Base-by-base conservation (phyloP, 78 protist species). In the Dictyostelium capitatum region DNA sequence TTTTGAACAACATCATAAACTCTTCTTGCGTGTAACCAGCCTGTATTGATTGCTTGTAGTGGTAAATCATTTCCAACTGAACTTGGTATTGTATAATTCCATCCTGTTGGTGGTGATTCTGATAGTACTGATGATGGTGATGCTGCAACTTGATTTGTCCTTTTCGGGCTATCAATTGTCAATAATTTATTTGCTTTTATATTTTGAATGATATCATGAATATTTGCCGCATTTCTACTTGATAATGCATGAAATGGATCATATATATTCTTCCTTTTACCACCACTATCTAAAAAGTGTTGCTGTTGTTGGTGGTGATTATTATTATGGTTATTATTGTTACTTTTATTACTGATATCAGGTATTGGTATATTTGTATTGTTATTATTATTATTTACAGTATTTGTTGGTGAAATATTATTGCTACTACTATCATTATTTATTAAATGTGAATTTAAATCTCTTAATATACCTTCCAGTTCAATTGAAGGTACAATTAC, bases 401-500 rank as follows among this genome's bases (percentile, higher is more conserved):
- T 37, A 37, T 37, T 37, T 37, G 43, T 37, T 37, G 43, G 43
- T 37, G 43, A 37, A n/a, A n/a, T n/a, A 8, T 0, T 17, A 30
- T 50, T 50, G 59, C 3, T 50, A 17, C 25, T 51, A 50, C 0
- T 50, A n/a, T 50, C 7, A n/a, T 28, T 51, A 15, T 51, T 75
- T 25, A 48, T 17, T n/a, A 12, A 20, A 20, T 54, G 53, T 41
- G 73, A 41, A n/a, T 59, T 59, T 41, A 59, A 32, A 17, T 77
- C 84, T 20, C 23, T 54, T 75, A 85, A 20, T 46, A 85, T 65
- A 43, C 83, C 51, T 37, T 85, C 92, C 15, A 85, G 46, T 23
- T 85, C 82, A 77, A 57, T 85, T 14, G 92, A 85, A 7, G 92
- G 92, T 43, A 85, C 82, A 62, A 85, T 85, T 2, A 79, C 73